These are phyloP conservation scores for Helicostylum pulchrum DNA, from an alignment of 192 early-diverging fungal genomes.

Conservation along the genomic window DNA sequence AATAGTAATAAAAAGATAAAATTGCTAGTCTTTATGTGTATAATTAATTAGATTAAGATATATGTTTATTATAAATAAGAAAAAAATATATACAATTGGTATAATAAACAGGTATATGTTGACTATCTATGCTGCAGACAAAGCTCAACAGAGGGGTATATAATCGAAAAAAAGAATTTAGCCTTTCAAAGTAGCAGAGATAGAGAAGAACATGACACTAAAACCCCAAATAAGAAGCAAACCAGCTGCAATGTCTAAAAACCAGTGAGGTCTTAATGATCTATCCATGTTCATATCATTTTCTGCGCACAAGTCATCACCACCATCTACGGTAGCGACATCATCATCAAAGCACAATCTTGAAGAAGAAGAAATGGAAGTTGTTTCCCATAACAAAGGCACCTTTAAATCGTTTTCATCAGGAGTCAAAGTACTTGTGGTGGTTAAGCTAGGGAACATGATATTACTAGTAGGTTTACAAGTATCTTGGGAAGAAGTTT, in stretches of 20 bases:
- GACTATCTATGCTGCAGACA: too few species aligned
- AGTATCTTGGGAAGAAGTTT: neutral
- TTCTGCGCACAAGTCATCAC: neutral
- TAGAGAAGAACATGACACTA: conserved; percentile 46
- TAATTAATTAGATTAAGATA: too few species aligned
- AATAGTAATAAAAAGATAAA: too few species aligned
- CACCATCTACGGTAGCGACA: conserved; percentile 16
- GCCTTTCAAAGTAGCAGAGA: conserved; percentile 7
- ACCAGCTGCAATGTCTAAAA: conserved; percentile 42
- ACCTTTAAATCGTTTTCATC: conserved; percentile 8
- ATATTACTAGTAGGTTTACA: neutral
- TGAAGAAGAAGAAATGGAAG: conserved; percentile 14
- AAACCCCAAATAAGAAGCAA: conserved; percentile 47
- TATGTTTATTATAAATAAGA: neutral
- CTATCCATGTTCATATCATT: neutral
- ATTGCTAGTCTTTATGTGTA: too few species aligned
- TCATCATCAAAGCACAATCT: conserved; percentile 6
- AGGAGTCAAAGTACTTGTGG: neutral
- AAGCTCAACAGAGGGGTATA: too few species aligned
- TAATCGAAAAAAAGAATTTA: neutral
- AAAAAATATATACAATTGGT: neutral
- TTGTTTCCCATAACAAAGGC: conserved; percentile 3
- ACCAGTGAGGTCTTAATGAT: conserved; percentile 19
- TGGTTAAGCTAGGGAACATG: conserved; percentile 11
- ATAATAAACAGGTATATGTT: too few species aligned